Percentiles rank a stretch among this genome's conserved stretches.
These are phyloP conservation scores for Monosporascus cannonballus DNA, from an alignment of 2,329 filamentous ascomycete species.

Conservation along the genomic window DNA sequence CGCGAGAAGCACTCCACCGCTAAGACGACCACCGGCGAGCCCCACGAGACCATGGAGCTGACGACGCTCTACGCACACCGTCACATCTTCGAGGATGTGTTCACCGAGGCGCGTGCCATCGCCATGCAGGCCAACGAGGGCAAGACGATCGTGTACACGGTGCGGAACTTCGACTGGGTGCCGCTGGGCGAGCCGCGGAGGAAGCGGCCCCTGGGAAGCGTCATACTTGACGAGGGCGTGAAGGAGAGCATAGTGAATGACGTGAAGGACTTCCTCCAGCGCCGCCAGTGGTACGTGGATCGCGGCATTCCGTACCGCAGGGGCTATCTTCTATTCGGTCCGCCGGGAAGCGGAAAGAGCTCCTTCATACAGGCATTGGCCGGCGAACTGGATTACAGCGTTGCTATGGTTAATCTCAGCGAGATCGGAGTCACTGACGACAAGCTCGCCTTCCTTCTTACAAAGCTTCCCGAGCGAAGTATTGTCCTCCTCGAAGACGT, in stretches of 20 bases:
- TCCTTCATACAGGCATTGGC: conserved; percentile 95
- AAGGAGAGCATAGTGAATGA: conserved; percentile 76
- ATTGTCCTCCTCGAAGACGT: conserved; percentile 84
- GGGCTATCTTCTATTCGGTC: conserved; percentile 83
- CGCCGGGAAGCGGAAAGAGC: conserved; percentile 87
- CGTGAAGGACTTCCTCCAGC: conserved; percentile 72
- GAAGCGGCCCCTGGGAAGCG: conserved; percentile 82
- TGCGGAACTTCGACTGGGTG: conserved; percentile 78
- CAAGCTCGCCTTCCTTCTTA: conserved; percentile 76
- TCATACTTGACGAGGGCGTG: conserved; percentile 82
- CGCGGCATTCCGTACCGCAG: conserved; percentile 90
- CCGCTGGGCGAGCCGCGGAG: conserved; percentile 76
- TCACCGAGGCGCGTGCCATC: conserved; percentile 77
- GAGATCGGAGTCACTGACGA: conserved; percentile 89
- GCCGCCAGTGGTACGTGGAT: conserved; percentile 84
- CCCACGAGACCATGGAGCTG: conserved; percentile 89
- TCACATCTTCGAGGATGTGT: conserved; percentile 84
- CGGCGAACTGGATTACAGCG: conserved; percentile 85
- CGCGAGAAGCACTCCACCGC: conserved; percentile 80
- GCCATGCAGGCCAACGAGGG: conserved; percentile 78
- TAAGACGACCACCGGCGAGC: conserved; percentile 75
- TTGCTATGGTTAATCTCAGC: conserved; percentile 87
- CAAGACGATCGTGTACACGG: conserved; percentile 87
- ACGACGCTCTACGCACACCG: conserved; percentile 88
- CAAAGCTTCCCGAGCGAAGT: conserved; percentile 76